These are phyloP conservation scores for Colletotrichum trifolii DNA, from an alignment of 2,329 filamentous ascomycete species.

Conservation along the genomic window DNA sequence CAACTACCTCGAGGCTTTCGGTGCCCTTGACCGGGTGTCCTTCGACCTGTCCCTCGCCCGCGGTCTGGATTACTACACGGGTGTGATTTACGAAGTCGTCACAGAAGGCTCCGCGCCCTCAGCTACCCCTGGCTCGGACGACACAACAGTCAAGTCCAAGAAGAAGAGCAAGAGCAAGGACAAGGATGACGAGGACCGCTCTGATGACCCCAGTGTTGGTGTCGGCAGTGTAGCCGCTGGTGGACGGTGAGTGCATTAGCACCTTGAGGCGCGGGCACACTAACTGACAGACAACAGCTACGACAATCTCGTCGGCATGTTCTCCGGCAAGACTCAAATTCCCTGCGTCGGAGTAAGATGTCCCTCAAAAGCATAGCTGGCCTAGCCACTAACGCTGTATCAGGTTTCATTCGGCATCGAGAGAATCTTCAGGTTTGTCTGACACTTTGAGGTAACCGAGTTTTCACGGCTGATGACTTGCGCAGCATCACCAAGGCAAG, in stretches of 20 bases:
- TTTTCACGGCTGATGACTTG: background rate
- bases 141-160: slow-evolving; percentile 51
- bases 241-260: slow-evolving; percentile 66
- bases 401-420: slow-evolving; percentile 86
- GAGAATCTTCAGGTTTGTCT: slow-evolving; percentile 74
- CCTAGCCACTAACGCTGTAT: slow-evolving; percentile 60
- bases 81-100: slow-evolving; percentile 89
- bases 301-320: slow-evolving; percentile 95
- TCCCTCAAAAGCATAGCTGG: background rate
- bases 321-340: slow-evolving; percentile 84
- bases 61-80: slow-evolving; percentile 86
- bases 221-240: slow-evolving; percentile 86
- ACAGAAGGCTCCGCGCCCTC: slow-evolving; percentile 79
- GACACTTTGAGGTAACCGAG: background rate
- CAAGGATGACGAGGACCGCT: slow-evolving; percentile 72
- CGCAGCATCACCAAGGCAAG: slow-evolving; percentile 84
- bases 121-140: slow-evolving; percentile 49
- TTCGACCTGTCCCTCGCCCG: slow-evolving; percentile 92
- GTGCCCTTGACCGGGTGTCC: slow-evolving; percentile 78
- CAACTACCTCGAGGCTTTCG: slow-evolving; percentile 83
- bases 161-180: slow-evolving; percentile 64
- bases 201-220: slow-evolving; percentile 81
- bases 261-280: background rate
- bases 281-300: slow-evolving; percentile 74
- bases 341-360: slow-evolving; percentile 77